These are phyloP conservation scores for Alternaria hordeiaustralica DNA, from an alignment of 2,329 filamentous ascomycete genomes.

Conservation along the genomic window DNA sequence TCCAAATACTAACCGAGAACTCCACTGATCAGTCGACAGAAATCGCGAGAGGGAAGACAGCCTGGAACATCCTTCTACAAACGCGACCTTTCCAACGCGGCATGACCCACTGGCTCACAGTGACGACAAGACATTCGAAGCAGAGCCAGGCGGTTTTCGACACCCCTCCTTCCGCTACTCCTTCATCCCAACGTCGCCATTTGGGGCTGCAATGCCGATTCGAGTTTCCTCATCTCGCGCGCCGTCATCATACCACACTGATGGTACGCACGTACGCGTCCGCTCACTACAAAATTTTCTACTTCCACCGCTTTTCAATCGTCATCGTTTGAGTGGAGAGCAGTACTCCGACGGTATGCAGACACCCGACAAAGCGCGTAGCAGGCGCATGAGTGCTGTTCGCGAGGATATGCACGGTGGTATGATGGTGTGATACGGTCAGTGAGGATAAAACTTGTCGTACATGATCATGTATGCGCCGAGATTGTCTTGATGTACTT, in stretches of 20 bases:
- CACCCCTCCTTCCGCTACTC: slow-evolving; percentile 1
- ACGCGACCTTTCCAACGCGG: not conserved
- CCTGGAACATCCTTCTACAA: not conserved
- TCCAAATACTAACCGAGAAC: accelerated
- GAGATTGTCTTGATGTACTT: not conserved
- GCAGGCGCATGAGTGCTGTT: not conserved
- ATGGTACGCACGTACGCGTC: not conserved
- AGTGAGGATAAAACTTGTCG: not conserved
- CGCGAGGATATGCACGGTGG: not conserved
- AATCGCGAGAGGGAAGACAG: not conserved
- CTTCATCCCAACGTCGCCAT: not conserved
- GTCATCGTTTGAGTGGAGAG: not conserved
- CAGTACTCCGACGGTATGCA: not conserved
- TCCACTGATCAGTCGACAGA: not conserved
- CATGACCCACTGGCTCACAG: not conserved
- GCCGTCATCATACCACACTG: not conserved
- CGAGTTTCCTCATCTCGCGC: not conserved
- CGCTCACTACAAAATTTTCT: not conserved
- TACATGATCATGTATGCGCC: not conserved
- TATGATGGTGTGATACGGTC: not conserved
- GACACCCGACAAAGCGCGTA: not conserved
- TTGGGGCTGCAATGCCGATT: not conserved
- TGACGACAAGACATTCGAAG: not conserved
- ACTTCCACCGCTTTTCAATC: not conserved
- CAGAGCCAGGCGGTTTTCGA: not conserved